Conservation (phyloP, 495 filamentous ascomycete genomes). For the Penicillium dipodomyicola region DNA sequence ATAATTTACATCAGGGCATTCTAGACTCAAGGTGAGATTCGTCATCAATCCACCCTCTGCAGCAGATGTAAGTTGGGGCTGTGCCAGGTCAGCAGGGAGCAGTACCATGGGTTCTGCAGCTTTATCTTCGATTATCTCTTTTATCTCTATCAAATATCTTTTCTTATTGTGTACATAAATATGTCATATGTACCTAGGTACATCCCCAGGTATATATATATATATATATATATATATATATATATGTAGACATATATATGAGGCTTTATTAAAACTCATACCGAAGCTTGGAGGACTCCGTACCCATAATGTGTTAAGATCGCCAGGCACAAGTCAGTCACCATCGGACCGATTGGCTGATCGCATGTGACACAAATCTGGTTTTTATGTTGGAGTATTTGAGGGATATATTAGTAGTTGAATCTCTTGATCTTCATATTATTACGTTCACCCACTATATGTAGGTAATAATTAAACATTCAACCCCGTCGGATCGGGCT, state of each 20-base stretch:
- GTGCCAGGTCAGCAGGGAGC: conserved; percentile 2
- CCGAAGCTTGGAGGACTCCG: neutral
- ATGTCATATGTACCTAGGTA: too few relatives aligned
- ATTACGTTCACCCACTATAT: too few relatives aligned
- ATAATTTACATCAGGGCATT: neutral
- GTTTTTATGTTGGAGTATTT: neutral
- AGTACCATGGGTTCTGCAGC: neutral
- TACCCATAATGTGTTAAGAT: neutral
- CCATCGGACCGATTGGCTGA: neutral
- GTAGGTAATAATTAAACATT: too few relatives aligned
- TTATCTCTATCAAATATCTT: neutral
- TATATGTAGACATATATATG: too few relatives aligned
- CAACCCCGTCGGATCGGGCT: neutral
- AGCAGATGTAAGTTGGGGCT: neutral
- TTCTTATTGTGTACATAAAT: too few relatives aligned
- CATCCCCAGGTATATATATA: too few relatives aligned
- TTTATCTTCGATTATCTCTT: neutral
- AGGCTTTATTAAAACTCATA: neutral
- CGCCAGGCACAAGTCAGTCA: conserved; percentile 7
- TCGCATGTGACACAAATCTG: conserved; percentile 8
- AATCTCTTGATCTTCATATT: too few relatives aligned
- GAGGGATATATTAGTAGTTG: neutral
- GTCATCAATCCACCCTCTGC: neutral
- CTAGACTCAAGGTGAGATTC: neutral
- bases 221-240: too few relatives aligned